Evolutionary conservation across 1,284 basidiomycete genomes (phyloP).

Genomic region (Microbotryum violaceum): DNA sequence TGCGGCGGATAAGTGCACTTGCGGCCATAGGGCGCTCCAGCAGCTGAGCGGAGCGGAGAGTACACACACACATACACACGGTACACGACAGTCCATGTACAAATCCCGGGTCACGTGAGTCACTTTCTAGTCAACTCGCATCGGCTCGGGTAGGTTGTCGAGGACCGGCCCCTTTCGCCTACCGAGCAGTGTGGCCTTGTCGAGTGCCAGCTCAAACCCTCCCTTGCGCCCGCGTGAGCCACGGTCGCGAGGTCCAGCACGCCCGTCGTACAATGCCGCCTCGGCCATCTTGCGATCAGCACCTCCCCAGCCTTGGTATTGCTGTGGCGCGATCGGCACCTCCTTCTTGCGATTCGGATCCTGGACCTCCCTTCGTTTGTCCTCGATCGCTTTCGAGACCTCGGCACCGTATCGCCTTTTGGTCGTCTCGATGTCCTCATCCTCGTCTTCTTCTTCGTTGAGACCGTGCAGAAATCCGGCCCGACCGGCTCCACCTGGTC

Average conservation of each 20-base stretch:
- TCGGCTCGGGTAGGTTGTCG: conserved; percentile 9
- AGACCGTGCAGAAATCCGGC: conserved; percentile 74
- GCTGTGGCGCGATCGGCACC: conserved; percentile 32
- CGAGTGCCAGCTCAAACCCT: conserved; percentile 73
- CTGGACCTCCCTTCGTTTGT: conserved; percentile 29
- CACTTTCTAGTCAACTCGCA: conserved; percentile 13
- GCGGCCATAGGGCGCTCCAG: too few species aligned
- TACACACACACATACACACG: too few species aligned
- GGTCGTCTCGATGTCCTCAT: conserved; percentile 43
- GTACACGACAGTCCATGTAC: too few species aligned
- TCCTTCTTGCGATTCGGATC: conserved; percentile 43
- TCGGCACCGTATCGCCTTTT: conserved; percentile 38
- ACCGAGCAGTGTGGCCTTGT: conserved; percentile 73
- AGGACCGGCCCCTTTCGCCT: conserved; percentile 37
- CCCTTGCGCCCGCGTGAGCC: conserved; percentile 40
- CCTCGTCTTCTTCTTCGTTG: conserved; percentile 67
- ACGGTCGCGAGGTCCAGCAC: conserved; percentile 65
- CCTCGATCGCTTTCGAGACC: conserved; percentile 37
- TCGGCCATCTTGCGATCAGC: conserved; percentile 43
- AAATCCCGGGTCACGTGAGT: neutral
- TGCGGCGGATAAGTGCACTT: too few species aligned
- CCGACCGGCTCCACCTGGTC: conserved; percentile 64
- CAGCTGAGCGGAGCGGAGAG: too few species aligned
- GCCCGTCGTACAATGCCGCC: conserved; percentile 54
- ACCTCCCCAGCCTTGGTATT: conserved; percentile 36